Evolutionary conservation across 352 stramenopile species (phyloP), one percentile per base, ranked within the genome.

Genomic region (Globisporangium mamillatum): DNA sequence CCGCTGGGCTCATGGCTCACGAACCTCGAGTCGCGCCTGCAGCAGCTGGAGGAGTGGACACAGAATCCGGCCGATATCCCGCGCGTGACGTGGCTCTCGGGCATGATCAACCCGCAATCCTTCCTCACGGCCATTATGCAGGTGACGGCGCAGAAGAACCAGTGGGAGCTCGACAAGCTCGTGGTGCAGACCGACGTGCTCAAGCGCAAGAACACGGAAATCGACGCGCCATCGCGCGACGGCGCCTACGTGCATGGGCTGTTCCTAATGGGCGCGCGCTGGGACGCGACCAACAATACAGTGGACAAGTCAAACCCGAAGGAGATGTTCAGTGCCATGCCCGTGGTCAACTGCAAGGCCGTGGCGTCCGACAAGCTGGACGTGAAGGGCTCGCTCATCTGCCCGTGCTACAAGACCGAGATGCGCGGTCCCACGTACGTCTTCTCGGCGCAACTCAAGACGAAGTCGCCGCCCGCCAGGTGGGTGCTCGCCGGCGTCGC

Each of bases 241-340:
- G 97, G 97, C 60, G 97, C 94, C 22, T 99, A 99, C 82, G 95
- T 99, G 44, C 86, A 93, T 73, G 97, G 97, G 0, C 75, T 99
- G 4, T 93, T 77, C 57, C 86, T 99, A 74, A 98, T 99, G 84
- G 97, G 97, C n/a, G 97, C 94, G 58, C 90, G 96, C 14, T 99
- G 96, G 94, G 94, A 99, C 67, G 74, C 88, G 29, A 90, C 80
- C 58, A 96, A 95, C 68, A 88, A 88, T 70, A 96, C 90, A 24
- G 92, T 99, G 50, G 95, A 99, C 69, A 97, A 97, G 38, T 98
- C 89, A 22, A 86, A 96, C 63, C 97, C 97, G 16, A 99, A 99
- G 75, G 97, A 99, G 74, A 99, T 99, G 94, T 99, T 99, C 71
- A 98, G 84, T 48, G 64, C 84, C 25, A 98, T 99, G 94, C 97